Base-by-base conservation (phyloP, 345 rosid genomes). In the Hypericum perforatum region DNA sequence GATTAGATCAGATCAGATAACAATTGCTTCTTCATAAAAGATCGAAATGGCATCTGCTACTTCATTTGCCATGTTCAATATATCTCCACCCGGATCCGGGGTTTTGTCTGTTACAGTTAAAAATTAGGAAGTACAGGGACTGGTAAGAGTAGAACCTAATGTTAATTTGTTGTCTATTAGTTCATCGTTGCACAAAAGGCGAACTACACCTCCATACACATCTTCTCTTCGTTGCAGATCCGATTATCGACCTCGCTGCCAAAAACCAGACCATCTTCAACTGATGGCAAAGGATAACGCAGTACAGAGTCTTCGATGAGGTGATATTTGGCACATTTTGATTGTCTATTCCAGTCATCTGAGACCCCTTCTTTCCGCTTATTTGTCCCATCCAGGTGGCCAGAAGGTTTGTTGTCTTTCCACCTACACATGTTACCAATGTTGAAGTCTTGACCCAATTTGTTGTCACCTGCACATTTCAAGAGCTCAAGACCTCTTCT, bases 321-420 rank as follows among this genome's bases (percentile, higher is more conserved):
- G 15, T 73, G 66, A 72, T 58, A 70, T 63, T 76, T 89, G 40
- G 68, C 61, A 57, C 72, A 43, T 73, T 81, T 86, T 49, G 63
- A 51, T 15, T 74, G 76, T 46, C 54, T 59, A 53, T 74, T 70
- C 37, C 53, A 70, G 61, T 76, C 92, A 44, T 54, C 59, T 16
- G 50, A 43, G 48, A 62, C 57, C 64, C 66, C 78, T 52, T 79
- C 87, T 77, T 80, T 86, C 56, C 88, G 94, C 54, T 89, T 85
- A 69, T 81, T 85, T 14, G 78, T 65, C 46, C 58, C 66, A 39
- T 68, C 70, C 47, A 60, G 43, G 58, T 67, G 72, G 36, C 58
- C 52, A 29, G 57, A 57, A 50, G 40, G 53, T 37, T 44, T 47
- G 32, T 44, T 47, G 32, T 64, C 57, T 38, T 53, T 60, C 41